phyloP scores from a whole-genome alignment of 108 stramenopile genomes.

The Nitzschia palea region DNA sequence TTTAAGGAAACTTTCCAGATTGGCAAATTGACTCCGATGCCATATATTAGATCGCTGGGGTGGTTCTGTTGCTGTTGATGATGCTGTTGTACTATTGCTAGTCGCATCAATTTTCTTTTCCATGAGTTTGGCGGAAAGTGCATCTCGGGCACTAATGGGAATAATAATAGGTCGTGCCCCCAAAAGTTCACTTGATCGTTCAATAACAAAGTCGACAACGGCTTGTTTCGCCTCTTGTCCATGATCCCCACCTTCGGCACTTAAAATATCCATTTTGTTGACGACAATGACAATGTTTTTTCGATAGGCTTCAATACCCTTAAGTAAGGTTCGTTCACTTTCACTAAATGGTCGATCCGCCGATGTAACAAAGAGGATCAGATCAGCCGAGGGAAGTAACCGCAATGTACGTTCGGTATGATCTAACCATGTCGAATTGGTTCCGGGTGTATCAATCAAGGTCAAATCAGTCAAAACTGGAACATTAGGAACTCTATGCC shows the following conservation, averaged over 20 bases:
- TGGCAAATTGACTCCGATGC: conserved; percentile 63
- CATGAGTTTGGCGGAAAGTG: conserved; percentile 61
- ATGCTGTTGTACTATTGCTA: no score
- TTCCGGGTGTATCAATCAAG: conserved; percentile 85
- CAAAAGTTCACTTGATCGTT: conserved; percentile 68
- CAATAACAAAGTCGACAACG: conserved; percentile 77
- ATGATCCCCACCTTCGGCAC: conserved; percentile 60
- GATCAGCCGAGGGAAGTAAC: conserved; percentile 76
- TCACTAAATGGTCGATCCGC: conserved; percentile 87
- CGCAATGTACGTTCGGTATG: conserved; percentile 69
- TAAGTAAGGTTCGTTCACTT: conserved; percentile 57
- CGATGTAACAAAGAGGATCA: conserved; percentile 82
- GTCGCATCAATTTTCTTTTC: conserved; percentile 9
- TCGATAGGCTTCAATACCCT: conserved; percentile 64
- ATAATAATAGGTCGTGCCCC: conserved; percentile 73
- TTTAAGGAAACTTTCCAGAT: conserved; percentile 63
- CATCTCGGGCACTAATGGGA: conserved; percentile 72
- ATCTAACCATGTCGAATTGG: conserved; percentile 74
- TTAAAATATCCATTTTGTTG: conserved; percentile 88
- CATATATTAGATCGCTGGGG: conserved; percentile 34
- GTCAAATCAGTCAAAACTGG: conserved; percentile 70
- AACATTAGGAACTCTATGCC: conserved; percentile 38
- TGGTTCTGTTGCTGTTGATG: neutral
- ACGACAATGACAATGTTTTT: conserved; percentile 78
- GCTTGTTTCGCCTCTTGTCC: conserved; percentile 56